These are phyloP conservation scores for Cordyceps militaris DNA, from an alignment of 2,329 filamentous ascomycete species.

Conservation along the genomic window DNA sequence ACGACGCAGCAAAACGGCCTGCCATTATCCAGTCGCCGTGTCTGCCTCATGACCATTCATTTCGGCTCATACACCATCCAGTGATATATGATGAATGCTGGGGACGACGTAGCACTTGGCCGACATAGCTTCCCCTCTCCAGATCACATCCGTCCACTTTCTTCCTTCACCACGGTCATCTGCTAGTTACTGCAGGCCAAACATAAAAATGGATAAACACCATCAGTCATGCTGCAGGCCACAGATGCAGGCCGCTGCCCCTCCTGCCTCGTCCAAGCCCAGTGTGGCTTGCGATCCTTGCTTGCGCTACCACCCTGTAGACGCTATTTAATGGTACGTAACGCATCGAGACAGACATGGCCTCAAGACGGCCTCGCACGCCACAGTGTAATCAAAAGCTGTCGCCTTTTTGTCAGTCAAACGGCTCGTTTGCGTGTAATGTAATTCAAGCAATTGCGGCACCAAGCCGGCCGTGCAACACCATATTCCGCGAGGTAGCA, in stretches of 20 bases:
- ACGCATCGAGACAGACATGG: background rate
- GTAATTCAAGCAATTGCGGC: background rate
- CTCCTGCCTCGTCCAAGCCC: background rate
- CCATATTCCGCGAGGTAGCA: background rate
- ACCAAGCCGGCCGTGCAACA: background rate
- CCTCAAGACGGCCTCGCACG: background rate
- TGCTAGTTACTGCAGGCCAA: constrained; percentile 1
- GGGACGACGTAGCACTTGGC: background rate
- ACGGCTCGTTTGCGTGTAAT: background rate
- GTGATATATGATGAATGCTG: constrained; percentile 5
- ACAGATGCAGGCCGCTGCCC: constrained; percentile 10
- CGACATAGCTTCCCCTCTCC: constrained; percentile 3
- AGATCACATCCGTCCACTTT: background rate
- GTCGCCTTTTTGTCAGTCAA: background rate
- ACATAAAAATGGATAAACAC: background rate
- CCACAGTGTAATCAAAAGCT: background rate
- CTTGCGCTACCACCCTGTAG: background rate
- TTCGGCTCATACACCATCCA: background rate
- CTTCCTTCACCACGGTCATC: constrained; percentile 2
- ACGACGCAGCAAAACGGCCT: background rate
- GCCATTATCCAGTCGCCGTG: background rate
- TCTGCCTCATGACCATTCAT: background rate
- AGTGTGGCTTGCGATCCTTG: constrained; percentile 10
- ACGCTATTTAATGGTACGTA: constrained; percentile 7
- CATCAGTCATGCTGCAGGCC: constrained; percentile 9